Percentiles rank a stretch among this genome's conserved stretches.
Conservation (phyloP, 805 yeast genomes). For the Grigorovia transvaalensis region DNA sequence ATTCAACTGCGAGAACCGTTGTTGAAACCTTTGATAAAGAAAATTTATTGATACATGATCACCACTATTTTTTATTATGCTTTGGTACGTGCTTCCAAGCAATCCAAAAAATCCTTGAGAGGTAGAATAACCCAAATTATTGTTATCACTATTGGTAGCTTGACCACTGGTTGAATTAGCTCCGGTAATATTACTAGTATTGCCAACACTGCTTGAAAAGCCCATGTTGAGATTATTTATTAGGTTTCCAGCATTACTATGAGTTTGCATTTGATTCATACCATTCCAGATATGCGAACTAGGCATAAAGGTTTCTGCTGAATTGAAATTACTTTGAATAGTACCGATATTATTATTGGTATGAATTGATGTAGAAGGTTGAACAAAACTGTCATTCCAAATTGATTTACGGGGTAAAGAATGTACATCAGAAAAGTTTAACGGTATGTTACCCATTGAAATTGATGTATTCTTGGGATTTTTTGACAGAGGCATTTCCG, state of each 20-base stretch:
- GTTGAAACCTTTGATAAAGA: slow-evolving; percentile 14
- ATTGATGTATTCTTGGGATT: neutral
- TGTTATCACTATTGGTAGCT: neutral
- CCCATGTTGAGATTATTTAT: too few species aligned
- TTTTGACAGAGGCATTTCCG: neutral
- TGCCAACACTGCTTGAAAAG: neutral
- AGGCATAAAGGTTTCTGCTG: neutral
- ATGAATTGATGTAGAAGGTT: neutral
- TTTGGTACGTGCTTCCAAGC: slow-evolving; percentile 10
- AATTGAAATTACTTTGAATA: neutral
- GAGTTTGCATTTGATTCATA: neutral
- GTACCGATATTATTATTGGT: too few species aligned
- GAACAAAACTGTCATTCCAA: slow-evolving; percentile 14
- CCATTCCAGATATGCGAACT: neutral
- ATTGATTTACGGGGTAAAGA: slow-evolving; percentile 16
- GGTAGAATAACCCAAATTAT: neutral
- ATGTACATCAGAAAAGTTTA: neutral
- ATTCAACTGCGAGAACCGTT: slow-evolving; percentile 2
- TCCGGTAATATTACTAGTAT: neutral
- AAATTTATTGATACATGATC: slow-evolving; percentile 12
- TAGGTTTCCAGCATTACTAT: neutral
- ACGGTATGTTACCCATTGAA: neutral
- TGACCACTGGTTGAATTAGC: neutral
- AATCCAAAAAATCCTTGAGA: slow-evolving; percentile 7
- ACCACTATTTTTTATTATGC: neutral